These are phyloP conservation scores for Boletellus ananas DNA, from an alignment of 768 basidiomycete genomes.

Conservation along the genomic window DNA sequence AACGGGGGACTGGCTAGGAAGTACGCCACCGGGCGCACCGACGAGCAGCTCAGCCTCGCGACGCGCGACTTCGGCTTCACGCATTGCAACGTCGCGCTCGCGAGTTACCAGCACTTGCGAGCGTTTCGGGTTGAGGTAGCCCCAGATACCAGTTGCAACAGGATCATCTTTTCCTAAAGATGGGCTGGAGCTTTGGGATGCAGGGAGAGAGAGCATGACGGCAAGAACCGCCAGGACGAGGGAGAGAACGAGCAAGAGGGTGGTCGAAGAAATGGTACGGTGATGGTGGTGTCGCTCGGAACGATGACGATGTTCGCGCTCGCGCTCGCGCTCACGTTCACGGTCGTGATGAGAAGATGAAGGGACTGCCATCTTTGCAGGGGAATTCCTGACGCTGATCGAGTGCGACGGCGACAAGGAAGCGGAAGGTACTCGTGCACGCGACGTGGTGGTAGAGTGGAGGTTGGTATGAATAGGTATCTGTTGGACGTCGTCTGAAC, in stretches of 20 bases:
- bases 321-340: slow-evolving; percentile 51
- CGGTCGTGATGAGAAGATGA: slow-evolving; percentile 75
- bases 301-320: slow-evolving; percentile 54
- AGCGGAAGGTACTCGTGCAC: slow-evolving; percentile 54
- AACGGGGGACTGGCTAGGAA: slow-evolving; percentile 49
- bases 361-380: slow-evolving; percentile 74
- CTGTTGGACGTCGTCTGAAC: slow-evolving; percentile 11
- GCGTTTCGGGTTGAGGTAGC: slow-evolving; percentile 77
- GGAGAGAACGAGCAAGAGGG: slow-evolving; percentile 80
- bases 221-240: slow-evolving; percentile 85
- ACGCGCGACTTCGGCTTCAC: slow-evolving; percentile 85
- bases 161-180: slow-evolving; percentile 35
- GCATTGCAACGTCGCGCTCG: slow-evolving; percentile 73
- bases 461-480: neutral
- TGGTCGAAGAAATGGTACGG: slow-evolving; percentile 86
- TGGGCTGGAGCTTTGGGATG: slow-evolving; percentile 37
- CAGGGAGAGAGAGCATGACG: slow-evolving; percentile 84
- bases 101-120: slow-evolving; percentile 76
- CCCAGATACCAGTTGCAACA: slow-evolving; percentile 53
- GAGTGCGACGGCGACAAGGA: slow-evolving; percentile 75
- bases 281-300: slow-evolving; percentile 69
- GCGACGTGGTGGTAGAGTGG: slow-evolving; percentile 57
- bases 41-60: slow-evolving; percentile 83
- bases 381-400: slow-evolving; percentile 49
- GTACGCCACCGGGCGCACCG: slow-evolving; percentile 78